These are phyloP conservation scores for Herpetomonas samuelpessoai DNA, from an alignment of 208 protist species.

Conservation along the genomic window DNA sequence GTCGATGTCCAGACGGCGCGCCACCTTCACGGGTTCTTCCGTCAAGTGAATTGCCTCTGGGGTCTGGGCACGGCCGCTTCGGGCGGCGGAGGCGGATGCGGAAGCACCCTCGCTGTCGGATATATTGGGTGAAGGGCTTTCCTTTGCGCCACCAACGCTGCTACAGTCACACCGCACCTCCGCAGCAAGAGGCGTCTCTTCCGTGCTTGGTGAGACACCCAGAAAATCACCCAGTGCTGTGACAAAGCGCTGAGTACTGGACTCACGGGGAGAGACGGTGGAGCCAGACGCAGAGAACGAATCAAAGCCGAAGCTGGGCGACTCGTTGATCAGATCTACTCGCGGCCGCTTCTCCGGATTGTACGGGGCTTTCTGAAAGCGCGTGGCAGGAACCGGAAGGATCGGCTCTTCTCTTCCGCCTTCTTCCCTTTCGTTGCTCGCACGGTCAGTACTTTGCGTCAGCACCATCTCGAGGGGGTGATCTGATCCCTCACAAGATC, in stretches of 20 bases:
- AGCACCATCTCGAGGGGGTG: too few species aligned
- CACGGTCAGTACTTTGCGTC: too few species aligned
- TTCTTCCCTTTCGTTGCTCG: too few species aligned
- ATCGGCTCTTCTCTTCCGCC: too few species aligned
- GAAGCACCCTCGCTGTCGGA: too few species aligned
- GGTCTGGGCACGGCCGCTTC: neutral
- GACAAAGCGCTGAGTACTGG: slow-evolving; percentile 1
- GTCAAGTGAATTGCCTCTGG: neutral
- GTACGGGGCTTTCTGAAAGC: too few species aligned
- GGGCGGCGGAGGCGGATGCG: neutral
- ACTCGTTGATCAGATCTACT: too few species aligned
- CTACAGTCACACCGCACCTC: neutral
- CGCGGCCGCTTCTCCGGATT: too few species aligned
- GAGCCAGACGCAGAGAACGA: neutral
- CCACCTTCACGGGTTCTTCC: neutral
- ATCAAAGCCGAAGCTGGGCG: neutral
- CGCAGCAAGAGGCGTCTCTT: neutral
- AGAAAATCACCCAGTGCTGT: neutral
- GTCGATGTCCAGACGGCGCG: neutral
- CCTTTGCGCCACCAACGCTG: neutral
- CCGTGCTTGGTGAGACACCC: neutral
- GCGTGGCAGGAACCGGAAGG: too few species aligned
- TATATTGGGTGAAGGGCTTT: too few species aligned
- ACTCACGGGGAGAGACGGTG: neutral
- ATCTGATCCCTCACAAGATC: too few species aligned